Conservation (phyloP, 495 filamentous ascomycete species). For the Penicillium cinerascens region DNA sequence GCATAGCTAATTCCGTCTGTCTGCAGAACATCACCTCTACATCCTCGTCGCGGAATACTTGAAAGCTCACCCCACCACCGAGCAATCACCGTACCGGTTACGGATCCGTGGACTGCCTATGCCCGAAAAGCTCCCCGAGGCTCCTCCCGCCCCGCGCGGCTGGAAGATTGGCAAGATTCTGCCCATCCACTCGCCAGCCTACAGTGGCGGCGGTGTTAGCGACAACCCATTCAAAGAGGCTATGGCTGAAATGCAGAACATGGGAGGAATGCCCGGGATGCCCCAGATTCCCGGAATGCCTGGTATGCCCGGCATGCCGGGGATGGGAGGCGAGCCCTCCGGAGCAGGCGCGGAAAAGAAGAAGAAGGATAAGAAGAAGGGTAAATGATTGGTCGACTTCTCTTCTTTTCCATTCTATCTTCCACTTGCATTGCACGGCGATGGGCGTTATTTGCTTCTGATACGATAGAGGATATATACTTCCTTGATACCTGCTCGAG, state of each 20-base stretch:
- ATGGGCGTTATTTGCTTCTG: constrained; percentile 29
- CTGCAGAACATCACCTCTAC: constrained; percentile 79
- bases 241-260: constrained; percentile 85
- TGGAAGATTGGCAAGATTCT: constrained; percentile 87
- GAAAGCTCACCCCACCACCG: constrained; percentile 67
- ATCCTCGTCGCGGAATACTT: constrained; percentile 72
- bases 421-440: constrained; percentile 38
- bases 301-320: constrained; percentile 40
- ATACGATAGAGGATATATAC: constrained; percentile 15
- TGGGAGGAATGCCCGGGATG: constrained; percentile 52
- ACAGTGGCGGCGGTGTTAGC: constrained; percentile 90
- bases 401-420: constrained; percentile 8
- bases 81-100: constrained; percentile 63
- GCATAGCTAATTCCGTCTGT: not conserved
- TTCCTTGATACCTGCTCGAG: constrained; percentile 15
- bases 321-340: constrained; percentile 29
- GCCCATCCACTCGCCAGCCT: constrained; percentile 79
- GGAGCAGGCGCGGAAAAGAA: constrained; percentile 43
- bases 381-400: constrained; percentile 24
- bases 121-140: constrained; percentile 59
- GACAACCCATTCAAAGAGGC: constrained; percentile 97
- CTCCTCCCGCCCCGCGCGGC: constrained; percentile 76
- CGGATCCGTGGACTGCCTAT: constrained; percentile 64
- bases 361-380: constrained; percentile 52
- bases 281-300: constrained; percentile 44